Percentiles rank a stretch among this genome's conserved stretches.
phyloP scores from a whole-genome alignment of 108 stramenopile genomes.

The Ochromonas danica region DNA sequence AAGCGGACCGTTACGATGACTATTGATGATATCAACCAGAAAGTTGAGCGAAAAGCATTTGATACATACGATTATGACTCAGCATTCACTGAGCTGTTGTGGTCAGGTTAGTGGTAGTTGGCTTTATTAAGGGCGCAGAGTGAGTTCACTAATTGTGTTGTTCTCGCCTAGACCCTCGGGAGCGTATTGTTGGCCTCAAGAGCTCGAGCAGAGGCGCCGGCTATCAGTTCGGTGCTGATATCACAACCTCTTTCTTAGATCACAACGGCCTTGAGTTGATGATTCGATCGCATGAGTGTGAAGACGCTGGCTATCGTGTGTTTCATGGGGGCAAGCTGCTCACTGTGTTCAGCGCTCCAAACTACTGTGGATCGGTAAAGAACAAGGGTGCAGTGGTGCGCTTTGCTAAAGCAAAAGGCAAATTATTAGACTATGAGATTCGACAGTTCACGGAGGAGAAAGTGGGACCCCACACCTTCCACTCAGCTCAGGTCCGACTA shows the following conservation, averaged over 20 bases:
- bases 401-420: too few species aligned
- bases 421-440: too few species aligned
- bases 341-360: conserved; percentile 96
- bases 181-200: neutral
- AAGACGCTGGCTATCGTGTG: conserved; percentile 92
- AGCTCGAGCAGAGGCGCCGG: neutral
- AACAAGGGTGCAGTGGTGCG: conserved; percentile 81
- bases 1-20: neutral
- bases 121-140: too few species aligned
- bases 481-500: too few species aligned
- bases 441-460: too few species aligned
- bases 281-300: conserved; percentile 82
- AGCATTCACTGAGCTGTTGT: neutral
- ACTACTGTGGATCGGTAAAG: conserved; percentile 98
- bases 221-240: neutral
- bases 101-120: neutral
- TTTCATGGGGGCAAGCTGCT: conserved; percentile 94
- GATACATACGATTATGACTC: neutral
- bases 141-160: too few species aligned
- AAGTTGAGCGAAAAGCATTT: neutral
- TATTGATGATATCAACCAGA: conserved; percentile 29
- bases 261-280: conserved; percentile 42
- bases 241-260: neutral
- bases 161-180: neutral
- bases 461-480: too few species aligned